Base-by-base conservation (phyloP, 179 eudicot genomes). In the Vitellaria paradoxa region DNA sequence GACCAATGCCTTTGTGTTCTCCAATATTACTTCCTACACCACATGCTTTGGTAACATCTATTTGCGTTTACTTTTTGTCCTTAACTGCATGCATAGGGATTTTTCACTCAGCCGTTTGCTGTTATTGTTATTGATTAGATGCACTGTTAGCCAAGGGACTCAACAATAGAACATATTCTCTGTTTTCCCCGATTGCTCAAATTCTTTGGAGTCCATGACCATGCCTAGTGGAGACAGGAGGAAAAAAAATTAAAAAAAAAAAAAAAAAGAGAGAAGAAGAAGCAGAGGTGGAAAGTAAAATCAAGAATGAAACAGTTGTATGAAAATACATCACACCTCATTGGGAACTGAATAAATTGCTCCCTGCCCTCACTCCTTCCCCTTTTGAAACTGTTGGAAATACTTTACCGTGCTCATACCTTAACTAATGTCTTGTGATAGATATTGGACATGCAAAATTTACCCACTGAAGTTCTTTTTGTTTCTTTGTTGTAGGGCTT, bases 1-100 rank as follows among this genome's bases (percentile, higher is more conserved):
- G 98, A 37, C 95, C 99, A 56, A 90, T 95, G 90, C 98, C 99
- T 76, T 74, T 95, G 46, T 93, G 98, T 79, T 89, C 92, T 81
- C 96, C 99, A 62, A 87, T 93, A 81, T 81, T 95, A 80, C 98
- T 95, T 75, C 95, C 99, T 45, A 88, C 97, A 72, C 84, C 99
- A 68, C 99, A 95, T 89, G 98, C 99, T 70, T 83, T 93, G 97
- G 99, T 93, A 87, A 75, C 26, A 65, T 74, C 18, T 66, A 18
- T 75, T 18, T 24, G 42, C 23, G 68, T 50, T 42, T 49, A 46
- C 49, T 24, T 57, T 78, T 52, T 71, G 50, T 70, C n/a, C 45
- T 64, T 53, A 21, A 18, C 53, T 18, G 57, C 26, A 72, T 53
- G 12, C 12, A 17, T 18, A 65, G 47, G 15, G 20, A 24, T 74